A percentile compares a stretch with the other conserved stretches of the same genome.
phyloP scores from a whole-genome alignment of 371 early-diverging fungal species.

The Thermomucor indicae-seudaticae region DNA sequence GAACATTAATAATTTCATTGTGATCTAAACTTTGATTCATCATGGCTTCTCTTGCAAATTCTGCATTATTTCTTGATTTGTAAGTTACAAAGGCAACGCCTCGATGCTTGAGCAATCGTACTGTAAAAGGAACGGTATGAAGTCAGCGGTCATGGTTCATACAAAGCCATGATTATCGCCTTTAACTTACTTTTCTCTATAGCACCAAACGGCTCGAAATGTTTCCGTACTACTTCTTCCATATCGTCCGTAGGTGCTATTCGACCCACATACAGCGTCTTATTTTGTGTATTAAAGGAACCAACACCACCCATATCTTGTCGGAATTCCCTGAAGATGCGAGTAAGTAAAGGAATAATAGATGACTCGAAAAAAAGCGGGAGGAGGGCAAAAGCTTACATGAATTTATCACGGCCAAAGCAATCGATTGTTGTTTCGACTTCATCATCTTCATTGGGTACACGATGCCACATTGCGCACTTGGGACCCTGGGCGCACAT shows the following conservation, averaged over 20 bases:
- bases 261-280: constrained; percentile 79
- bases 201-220: constrained; percentile 79
- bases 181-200: constrained; percentile 60
- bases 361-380: no score
- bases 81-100: constrained; percentile 84
- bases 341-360: no score
- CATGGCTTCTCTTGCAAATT: constrained; percentile 92
- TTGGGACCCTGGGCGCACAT: constrained; percentile 71
- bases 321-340: constrained; percentile 66
- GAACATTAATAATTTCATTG: constrained; percentile 49
- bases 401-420: constrained; percentile 78
- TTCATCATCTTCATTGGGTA: constrained; percentile 62
- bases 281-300: constrained; percentile 70
- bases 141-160: neutral
- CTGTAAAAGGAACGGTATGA: constrained; percentile 11
- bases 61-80: constrained; percentile 65
- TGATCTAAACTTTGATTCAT: constrained; percentile 74
- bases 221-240: constrained; percentile 58
- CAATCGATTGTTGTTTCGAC: constrained; percentile 70
- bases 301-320: constrained; percentile 91
- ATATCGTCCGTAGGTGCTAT: constrained; percentile 55
- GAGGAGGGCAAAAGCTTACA: constrained; percentile 26
- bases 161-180: neutral
- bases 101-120: constrained; percentile 57
- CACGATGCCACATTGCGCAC: constrained; percentile 75